phyloP scores from a whole-genome alignment of 208 protist species.

The Trypanosoma caninum region DNA sequence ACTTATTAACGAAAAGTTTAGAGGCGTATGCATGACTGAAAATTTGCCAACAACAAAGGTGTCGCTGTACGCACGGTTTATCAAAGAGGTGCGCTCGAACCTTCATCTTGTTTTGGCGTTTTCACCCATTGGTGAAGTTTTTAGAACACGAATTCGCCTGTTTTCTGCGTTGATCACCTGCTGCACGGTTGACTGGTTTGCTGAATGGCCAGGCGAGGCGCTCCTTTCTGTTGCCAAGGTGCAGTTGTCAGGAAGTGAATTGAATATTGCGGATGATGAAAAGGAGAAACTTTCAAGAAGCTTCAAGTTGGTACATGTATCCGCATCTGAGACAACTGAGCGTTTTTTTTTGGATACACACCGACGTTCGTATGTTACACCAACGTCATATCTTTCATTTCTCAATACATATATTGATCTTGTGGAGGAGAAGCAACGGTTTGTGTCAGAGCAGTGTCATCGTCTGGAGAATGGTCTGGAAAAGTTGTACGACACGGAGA shows the following conservation, averaged over 20 bases:
- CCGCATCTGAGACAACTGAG: constrained; percentile 81
- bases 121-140: constrained; percentile 94
- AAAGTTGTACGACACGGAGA: constrained; percentile 92
- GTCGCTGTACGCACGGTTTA: constrained; percentile 94
- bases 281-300: constrained; percentile 58
- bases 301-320: constrained; percentile 93
- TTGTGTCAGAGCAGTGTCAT: constrained; percentile 74
- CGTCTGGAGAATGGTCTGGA: constrained; percentile 95
- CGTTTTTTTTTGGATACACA: constrained; percentile 90
- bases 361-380: constrained; percentile 97
- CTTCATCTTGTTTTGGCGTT: constrained; percentile 96
- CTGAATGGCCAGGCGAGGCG: constrained; percentile 95
- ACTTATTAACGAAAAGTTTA: constrained; percentile 93
- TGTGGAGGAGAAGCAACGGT: constrained; percentile 76
- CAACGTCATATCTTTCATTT: constrained; percentile 96
- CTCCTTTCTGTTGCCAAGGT: constrained; percentile 91
- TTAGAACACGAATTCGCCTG: constrained; percentile 95
- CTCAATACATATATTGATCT: constrained; percentile 90
- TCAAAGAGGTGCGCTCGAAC: constrained; percentile 92
- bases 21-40: constrained; percentile 85
- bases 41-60: constrained; percentile 94
- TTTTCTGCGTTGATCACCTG: constrained; percentile 97
- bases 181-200: constrained; percentile 99
- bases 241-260: constrained; percentile 36
- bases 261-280: constrained; percentile 19